phyloP scores from a whole-genome alignment of 2,329 filamentous ascomycete species.

The Falciphora oryzae region DNA sequence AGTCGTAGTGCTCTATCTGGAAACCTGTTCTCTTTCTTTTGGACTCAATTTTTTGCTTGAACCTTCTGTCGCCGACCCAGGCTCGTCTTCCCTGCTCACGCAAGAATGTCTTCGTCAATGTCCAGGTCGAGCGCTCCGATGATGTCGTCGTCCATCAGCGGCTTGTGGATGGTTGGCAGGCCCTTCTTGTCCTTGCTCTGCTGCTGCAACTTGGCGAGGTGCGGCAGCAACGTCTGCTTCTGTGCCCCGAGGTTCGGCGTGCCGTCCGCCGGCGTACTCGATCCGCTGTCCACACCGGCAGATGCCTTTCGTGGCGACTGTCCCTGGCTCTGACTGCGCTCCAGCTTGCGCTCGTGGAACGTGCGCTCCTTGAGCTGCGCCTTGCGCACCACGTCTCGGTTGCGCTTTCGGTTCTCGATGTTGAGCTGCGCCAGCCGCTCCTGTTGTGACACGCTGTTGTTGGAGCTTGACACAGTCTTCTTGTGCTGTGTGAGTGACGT shows the following conservation, averaged over 20 bases:
- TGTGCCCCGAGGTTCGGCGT: constrained; percentile 43
- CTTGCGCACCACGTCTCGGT: constrained; percentile 84
- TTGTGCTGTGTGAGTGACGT: constrained; percentile 54
- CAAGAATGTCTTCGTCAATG: constrained; percentile 76
- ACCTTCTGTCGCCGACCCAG: background rate
- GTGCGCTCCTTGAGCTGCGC: constrained; percentile 79
- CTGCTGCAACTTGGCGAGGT: constrained; percentile 48
- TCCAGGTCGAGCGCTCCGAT: constrained; percentile 85
- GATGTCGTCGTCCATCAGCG: constrained; percentile 85
- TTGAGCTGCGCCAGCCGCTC: constrained; percentile 82
- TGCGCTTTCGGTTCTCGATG: constrained; percentile 73
- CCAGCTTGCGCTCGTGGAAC: constrained; percentile 53
- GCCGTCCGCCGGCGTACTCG: constrained; percentile 43
- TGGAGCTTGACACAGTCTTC: constrained; percentile 29
- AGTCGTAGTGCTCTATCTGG: background rate
- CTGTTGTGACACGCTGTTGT: constrained; percentile 48
- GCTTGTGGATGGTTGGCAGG: constrained; percentile 66
- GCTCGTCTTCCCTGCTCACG: constrained; percentile 5
- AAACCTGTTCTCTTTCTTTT: background rate
- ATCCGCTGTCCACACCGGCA: constrained; percentile 40
- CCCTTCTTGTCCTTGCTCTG: constrained; percentile 49
- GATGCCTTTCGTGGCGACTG: constrained; percentile 32
- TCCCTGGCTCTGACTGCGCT: constrained; percentile 51
- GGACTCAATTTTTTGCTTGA: background rate
- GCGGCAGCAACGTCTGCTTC: constrained; percentile 40